Evolutionary conservation across 1,284 basidiomycete genomes (phyloP), one percentile per base, ranked within the genome.

Genomic region (Trichosporon sp.): DNA sequence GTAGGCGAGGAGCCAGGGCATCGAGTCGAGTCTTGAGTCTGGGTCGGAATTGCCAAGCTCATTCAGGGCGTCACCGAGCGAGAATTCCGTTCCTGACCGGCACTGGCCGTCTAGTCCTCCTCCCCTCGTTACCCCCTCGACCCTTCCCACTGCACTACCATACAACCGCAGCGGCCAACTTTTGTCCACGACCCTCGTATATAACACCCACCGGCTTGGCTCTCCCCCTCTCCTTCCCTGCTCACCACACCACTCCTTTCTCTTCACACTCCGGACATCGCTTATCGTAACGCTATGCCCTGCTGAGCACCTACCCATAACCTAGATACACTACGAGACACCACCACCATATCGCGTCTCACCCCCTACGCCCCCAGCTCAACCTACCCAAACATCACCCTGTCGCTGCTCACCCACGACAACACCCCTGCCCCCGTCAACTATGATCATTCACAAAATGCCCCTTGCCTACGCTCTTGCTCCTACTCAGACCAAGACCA

Each of bases 1-100:
- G 7, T 10, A 37, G 35, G 8, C 35, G 16, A 10, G 43, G 43
- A 14, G 10, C 6, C 38, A 40, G 38, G 38, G 38, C 11, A 6
- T 37, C 21, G 59, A 63, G 31, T 63, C 59, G 59, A 63, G 19
- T 40, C 38, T 40, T 40, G 38, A 40, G 38, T 63, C 59, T 63
- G 59, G 59, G 7, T 32, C 59, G 59, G 31, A n/a, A 63, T 63
- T 59, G 59, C 59, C 59, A 63, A 63, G 59, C 59, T 63, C 59
- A 12, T 31, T 35, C 59, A 63, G 59, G 59, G 59, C 14, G 4
- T 4, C 56, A 35, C 59, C 59, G 32, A 35, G 59, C 31, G 59
- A 35, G 32, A 32, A 63, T 63, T 63, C 59, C 59, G 59, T 63
- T 63, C 59, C 59, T 63, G 59, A 63, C 59, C 59, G 59, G 59